A percentile compares a stretch with the other conserved stretches of the same genome.
These are phyloP conservation scores for Citrus glauca DNA, from an alignment of 345 rosid species.

Conservation along the genomic window DNA sequence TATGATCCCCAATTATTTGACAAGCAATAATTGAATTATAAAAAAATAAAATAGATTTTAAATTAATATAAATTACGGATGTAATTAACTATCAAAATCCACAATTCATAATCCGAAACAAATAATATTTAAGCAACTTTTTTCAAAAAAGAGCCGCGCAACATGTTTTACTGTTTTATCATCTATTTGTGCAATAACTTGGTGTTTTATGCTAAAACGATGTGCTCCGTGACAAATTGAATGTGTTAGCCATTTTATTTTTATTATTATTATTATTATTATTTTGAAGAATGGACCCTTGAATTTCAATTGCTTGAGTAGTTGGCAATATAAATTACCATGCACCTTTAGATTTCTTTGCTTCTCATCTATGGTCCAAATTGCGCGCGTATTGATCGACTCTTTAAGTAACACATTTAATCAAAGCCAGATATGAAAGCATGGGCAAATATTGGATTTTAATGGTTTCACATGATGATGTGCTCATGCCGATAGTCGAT, in stretches of 20 bases:
- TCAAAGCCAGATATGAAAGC: not conserved
- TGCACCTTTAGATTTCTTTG: too few relatives aligned
- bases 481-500: not conserved
- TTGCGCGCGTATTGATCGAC: too few relatives aligned
- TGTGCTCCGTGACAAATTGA: not conserved
- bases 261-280: too few relatives aligned
- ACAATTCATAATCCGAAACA: too few relatives aligned
- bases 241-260: not conserved
- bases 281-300: not conserved
- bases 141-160: too few relatives aligned
- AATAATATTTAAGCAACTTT: too few relatives aligned
- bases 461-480: not conserved
- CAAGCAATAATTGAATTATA: too few relatives aligned
- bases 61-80: too few relatives aligned
- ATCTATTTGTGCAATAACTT: not conserved
- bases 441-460: not conserved
- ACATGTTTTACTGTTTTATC: too few relatives aligned
- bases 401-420: not conserved
- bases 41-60: not conserved
- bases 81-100: not conserved
- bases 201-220: not conserved
- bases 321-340: too few relatives aligned
- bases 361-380: too few relatives aligned
- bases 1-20: too few relatives aligned
- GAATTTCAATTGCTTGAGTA: not conserved